These are phyloP conservation scores for Lichtheimia ornata DNA, from an alignment of 371 early-diverging fungal species.

Conservation along the genomic window DNA sequence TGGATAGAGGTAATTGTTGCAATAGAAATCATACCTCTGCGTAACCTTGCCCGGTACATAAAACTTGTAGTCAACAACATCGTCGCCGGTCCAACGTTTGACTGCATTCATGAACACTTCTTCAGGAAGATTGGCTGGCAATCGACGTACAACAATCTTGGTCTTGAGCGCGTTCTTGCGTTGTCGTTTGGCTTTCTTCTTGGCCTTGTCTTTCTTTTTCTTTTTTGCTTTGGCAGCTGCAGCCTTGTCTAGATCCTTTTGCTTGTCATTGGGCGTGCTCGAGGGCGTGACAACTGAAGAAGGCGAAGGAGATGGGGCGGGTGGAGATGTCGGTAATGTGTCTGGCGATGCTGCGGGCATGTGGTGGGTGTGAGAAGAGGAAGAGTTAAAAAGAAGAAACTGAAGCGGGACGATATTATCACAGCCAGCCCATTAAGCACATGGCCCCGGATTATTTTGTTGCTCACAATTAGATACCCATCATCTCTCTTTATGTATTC, in stretches of 20 bases:
- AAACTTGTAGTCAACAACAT: constrained; percentile 51
- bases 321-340: no score
- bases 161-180: constrained; percentile 49
- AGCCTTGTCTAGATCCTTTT: constrained; percentile 11
- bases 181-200: constrained; percentile 35
- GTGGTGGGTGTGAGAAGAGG: no score
- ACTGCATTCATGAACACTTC: constrained; percentile 67
- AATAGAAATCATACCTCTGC: constrained; percentile 54
- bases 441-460: no score
- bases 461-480: no score
- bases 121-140: constrained; percentile 81
- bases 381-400: no score
- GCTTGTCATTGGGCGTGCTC: background rate
- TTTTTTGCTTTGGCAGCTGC: constrained; percentile 26
- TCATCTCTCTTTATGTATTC: no score
- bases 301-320: no score
- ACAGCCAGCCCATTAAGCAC: no score
- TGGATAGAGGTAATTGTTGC: background rate
- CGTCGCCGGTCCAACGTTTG: constrained; percentile 56
- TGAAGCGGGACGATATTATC: no score
- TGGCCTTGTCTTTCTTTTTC: constrained; percentile 31
- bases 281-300: no score
- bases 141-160: constrained; percentile 78
- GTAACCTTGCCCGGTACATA: constrained; percentile 76
- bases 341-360: no score